phyloP scores from a whole-genome alignment of 2,329 filamentous ascomycete genomes.

The Apiospora hydei region DNA sequence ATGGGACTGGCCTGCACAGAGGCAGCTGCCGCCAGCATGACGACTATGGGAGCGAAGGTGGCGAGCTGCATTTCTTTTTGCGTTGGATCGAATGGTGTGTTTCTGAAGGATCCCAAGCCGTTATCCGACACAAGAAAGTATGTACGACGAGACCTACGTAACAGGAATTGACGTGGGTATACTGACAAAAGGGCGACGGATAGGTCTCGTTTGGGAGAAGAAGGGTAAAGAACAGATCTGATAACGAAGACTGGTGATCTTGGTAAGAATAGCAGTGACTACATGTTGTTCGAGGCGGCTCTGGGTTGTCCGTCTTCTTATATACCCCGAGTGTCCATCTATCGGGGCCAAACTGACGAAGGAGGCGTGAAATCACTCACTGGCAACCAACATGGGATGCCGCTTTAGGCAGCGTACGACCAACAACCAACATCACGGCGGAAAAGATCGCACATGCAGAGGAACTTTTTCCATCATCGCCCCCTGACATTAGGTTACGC shows the following conservation, averaged over 20 bases:
- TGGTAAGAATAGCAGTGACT: neutral
- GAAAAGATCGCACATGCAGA: neutral
- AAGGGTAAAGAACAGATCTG: neutral
- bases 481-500: neutral
- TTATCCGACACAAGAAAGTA: neutral
- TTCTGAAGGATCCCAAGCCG: neutral
- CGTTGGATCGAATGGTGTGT: neutral
- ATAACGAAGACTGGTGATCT: neutral
- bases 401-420: neutral
- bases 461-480: neutral
- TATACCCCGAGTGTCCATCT: neutral
- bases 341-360: neutral
- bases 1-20: conserved; percentile 23
- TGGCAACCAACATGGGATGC: no score
- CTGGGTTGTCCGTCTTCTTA: neutral
- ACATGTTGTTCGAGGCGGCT: neutral
- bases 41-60: conserved; percentile 12
- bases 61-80: conserved; percentile 17
- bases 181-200: no score
- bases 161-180: neutral
- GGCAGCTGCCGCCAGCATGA: conserved; percentile 18
- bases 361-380: neutral
- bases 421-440: neutral
- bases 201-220: no score
- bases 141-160: neutral